Evolutionary conservation across 306 rosid genomes (phyloP).

Genomic region (Trifolium dubium): DNA sequence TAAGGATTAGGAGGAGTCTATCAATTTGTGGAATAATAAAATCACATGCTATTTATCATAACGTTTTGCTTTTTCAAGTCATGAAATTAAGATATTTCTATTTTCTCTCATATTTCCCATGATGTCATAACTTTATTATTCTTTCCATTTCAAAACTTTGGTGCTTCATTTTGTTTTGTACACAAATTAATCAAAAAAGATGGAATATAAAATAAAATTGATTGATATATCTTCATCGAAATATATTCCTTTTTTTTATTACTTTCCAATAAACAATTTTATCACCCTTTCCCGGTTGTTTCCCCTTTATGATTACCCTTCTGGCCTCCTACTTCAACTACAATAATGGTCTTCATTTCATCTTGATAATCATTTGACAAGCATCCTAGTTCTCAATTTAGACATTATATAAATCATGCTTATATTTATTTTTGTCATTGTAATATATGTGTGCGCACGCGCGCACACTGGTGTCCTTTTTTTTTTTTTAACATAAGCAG

Average conservation of each 20-base stretch:
- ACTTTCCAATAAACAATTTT: background rate
- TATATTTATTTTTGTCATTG: background rate
- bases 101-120: background rate
- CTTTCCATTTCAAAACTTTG: background rate
- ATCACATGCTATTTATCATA: too few relatives aligned
- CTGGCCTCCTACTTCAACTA: background rate
- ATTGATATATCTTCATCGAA: background rate
- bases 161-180: background rate
- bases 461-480: too few relatives aligned
- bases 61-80: too few relatives aligned
- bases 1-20: too few relatives aligned
- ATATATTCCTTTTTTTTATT: too few relatives aligned
- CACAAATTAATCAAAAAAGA: background rate
- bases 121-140: background rate
- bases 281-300: background rate
- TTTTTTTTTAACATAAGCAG: background rate
- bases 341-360: background rate
- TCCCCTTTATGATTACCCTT: background rate
- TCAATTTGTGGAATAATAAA: too few relatives aligned
- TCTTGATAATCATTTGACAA: background rate
- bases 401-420: background rate
- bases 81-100: too few relatives aligned
- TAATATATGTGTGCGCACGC: background rate
- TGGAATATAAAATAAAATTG: too few relatives aligned
- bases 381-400: background rate